A percentile compares a stretch with the other conserved stretches of the same genome.
phyloP scores from a whole-genome alignment of 2,329 filamentous ascomycete species.

The Scedosporium boydii region DNA sequence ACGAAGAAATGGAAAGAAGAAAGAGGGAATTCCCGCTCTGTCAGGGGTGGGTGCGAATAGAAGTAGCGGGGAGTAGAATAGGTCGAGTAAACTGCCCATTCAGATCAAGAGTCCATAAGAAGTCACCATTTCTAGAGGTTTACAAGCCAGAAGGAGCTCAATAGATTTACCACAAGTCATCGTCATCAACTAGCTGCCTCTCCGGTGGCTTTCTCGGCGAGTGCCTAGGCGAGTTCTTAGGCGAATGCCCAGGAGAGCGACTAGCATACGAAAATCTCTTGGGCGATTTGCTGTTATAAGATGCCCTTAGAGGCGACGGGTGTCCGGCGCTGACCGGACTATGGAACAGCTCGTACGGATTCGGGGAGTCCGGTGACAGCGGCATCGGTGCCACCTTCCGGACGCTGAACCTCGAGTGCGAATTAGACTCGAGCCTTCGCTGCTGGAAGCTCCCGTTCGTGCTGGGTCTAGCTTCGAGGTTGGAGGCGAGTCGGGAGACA shows the following conservation, averaged over 20 bases:
- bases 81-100: too few relatives aligned
- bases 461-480: background rate
- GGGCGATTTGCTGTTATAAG: background rate
- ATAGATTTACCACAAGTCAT: slow-evolving; percentile 8
- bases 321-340: background rate
- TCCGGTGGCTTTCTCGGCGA: slow-evolving; percentile 6
- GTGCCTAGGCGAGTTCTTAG: background rate
- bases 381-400: slow-evolving; percentile 1
- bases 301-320: background rate
- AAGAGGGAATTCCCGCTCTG: background rate
- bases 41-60: too few relatives aligned
- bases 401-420: background rate
- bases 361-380: background rate
- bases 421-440: background rate
- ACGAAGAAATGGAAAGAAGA: slow-evolving; percentile 1
- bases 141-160: background rate
- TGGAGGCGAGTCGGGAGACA: slow-evolving; percentile 2
- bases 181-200: slow-evolving; percentile 8
- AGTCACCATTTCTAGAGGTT: background rate
- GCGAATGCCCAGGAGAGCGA: background rate
- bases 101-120: background rate
- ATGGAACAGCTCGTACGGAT: slow-evolving; percentile 1
- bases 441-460: background rate
- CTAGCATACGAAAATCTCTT: background rate
- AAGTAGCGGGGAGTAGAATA: too few relatives aligned